These are phyloP conservation scores for Fusarium sp. DNA, from an alignment of 2,329 filamentous ascomycete genomes.

Conservation along the genomic window DNA sequence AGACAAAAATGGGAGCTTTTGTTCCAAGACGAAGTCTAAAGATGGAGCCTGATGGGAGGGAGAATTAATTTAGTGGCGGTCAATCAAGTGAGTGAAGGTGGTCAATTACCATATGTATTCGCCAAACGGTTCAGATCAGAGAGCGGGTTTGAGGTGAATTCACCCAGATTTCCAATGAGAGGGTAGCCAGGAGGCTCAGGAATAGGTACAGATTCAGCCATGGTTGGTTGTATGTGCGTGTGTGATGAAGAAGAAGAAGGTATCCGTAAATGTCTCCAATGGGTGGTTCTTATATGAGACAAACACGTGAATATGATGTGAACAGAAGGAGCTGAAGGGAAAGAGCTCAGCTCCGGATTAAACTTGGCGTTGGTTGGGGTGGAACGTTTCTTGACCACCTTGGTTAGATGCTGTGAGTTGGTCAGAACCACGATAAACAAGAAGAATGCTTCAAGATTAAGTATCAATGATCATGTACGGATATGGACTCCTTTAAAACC, in stretches of 20 bases:
- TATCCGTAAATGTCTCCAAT: neutral
- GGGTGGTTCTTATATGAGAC: neutral
- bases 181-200: slow-evolving; percentile 73
- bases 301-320: slow-evolving; percentile 6
- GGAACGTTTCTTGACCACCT: slow-evolving; percentile 14
- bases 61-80: slow-evolving; percentile 14
- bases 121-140: slow-evolving; percentile 67
- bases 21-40: slow-evolving; percentile 33
- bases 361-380: slow-evolving; percentile 5
- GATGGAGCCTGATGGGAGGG: slow-evolving; percentile 31
- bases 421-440: neutral
- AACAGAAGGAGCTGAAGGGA: neutral
- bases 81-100: neutral
- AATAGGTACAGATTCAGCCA: slow-evolving; percentile 60
- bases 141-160: slow-evolving; percentile 70
- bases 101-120: slow-evolving; percentile 69
- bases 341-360: neutral
- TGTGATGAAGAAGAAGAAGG: neutral
- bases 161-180: slow-evolving; percentile 72
- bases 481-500: slow-evolving; percentile 5
- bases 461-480: neutral
- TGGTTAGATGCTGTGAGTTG: too few species aligned
- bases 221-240: slow-evolving; percentile 18
- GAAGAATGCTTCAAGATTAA: neutral
- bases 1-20: slow-evolving; percentile 56